These are phyloP conservation scores for Ganoderma lucidum DNA, from an alignment of 1,284 basidiomycete species.

Conservation along the genomic window DNA sequence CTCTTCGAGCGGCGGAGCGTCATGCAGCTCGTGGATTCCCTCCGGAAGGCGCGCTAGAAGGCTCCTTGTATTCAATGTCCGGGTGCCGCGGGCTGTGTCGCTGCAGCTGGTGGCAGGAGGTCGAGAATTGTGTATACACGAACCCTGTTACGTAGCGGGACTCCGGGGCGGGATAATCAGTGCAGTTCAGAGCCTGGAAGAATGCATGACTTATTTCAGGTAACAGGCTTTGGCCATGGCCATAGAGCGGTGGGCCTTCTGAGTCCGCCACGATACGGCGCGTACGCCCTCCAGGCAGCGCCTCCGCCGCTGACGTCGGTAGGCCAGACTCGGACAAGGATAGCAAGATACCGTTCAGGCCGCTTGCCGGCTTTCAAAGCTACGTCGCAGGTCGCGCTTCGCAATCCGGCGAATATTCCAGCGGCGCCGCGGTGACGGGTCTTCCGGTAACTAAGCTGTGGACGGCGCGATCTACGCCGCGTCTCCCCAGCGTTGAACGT, in stretches of 20 bases:
- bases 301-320: background rate
- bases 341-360: background rate
- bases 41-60: slow-evolving; percentile 23
- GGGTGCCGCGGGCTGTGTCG: slow-evolving; percentile 1
- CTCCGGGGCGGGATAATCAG: background rate
- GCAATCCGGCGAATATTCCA: background rate
- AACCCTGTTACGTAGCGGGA: background rate
- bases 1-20: slow-evolving; percentile 26
- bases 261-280: no score
- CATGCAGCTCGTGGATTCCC: slow-evolving; percentile 21
- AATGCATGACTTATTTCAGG: background rate
- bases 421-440: background rate
- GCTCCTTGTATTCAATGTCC: background rate
- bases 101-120: background rate
- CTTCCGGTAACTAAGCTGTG: background rate
- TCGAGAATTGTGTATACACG: slow-evolving; percentile 1
- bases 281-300: background rate
- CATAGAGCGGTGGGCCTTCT: background rate
- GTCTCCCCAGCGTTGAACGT: background rate
- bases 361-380: background rate
- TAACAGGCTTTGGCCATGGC: background rate
- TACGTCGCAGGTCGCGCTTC: background rate
- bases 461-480: background rate
- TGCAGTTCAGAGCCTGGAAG: background rate
- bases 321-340: no score